Percentiles rank a stretch among this genome's conserved stretches.
These are phyloP conservation scores for Coemansia aciculifera DNA, from an alignment of 192 early-diverging fungal genomes.

Conservation along the genomic window DNA sequence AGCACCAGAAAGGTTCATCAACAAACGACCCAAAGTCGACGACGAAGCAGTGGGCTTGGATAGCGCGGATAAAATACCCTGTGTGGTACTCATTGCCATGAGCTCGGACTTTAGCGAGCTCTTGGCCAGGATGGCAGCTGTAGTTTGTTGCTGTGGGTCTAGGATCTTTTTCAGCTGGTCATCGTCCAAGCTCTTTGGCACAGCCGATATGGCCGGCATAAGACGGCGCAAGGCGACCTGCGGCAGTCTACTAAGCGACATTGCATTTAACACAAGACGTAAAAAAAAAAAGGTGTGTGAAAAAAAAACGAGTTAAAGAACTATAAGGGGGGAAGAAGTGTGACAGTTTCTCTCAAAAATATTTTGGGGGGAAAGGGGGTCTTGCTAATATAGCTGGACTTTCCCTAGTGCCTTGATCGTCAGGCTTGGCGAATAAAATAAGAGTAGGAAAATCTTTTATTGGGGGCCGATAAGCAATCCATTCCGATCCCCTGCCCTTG, in stretches of 20 bases:
- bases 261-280: neutral
- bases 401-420: neutral
- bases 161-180: conserved; percentile 55
- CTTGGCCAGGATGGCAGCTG: conserved; percentile 12
- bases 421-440: neutral
- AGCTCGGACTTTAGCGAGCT: conserved; percentile 30
- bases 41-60: conserved; percentile 25
- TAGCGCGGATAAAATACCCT: conserved; percentile 30
- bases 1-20: conserved; percentile 29
- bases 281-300: neutral
- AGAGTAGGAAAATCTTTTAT: neutral
- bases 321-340: neutral
- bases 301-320: neutral
- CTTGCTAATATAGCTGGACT: conserved; percentile 8
- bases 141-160: conserved; percentile 37
- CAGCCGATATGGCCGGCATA: conserved; percentile 48
- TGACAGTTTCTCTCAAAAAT: conserved; percentile 11
- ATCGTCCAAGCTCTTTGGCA: conserved; percentile 56
- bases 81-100: conserved; percentile 7
- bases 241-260: conserved; percentile 55
- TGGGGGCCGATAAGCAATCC: neutral
- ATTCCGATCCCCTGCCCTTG: neutral
- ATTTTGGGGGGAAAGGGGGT: neutral
- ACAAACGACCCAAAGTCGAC: conserved; percentile 25
- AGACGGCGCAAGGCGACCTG: conserved; percentile 57